Evolutionary conservation across 164 flowering plant species (phyloP).

Genomic region (Annona cherimola): DNA sequence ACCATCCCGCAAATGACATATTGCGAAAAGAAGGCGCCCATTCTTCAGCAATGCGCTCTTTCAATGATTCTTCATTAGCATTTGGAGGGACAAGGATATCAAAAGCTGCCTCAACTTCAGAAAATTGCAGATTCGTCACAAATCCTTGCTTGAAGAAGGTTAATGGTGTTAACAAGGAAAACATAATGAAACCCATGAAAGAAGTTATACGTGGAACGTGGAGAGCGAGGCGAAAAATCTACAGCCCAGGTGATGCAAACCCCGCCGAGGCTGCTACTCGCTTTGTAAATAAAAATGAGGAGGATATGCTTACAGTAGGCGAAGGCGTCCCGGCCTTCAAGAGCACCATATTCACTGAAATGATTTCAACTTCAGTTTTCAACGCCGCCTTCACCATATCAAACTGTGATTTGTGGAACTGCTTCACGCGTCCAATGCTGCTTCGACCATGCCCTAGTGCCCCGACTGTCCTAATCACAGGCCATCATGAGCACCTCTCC

Average conservation of each 20-base stretch:
- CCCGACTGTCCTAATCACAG: conserved; percentile 74
- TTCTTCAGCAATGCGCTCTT: conserved; percentile 86
- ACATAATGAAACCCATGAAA: too few relatives aligned
- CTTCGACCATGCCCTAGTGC: conserved; percentile 92
- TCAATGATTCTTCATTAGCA: conserved; percentile 55
- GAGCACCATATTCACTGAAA: conserved; percentile 80
- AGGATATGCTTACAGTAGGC: conserved; percentile 60
- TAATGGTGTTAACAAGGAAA: too few relatives aligned
- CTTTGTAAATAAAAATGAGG: too few relatives aligned
- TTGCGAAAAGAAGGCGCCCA: conserved; percentile 97
- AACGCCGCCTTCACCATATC: conserved; percentile 85
- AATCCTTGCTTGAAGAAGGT: conserved; percentile 56
- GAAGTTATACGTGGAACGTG: too few relatives aligned
- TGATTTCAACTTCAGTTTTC: conserved; percentile 79
- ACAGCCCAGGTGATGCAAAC: too few relatives aligned
- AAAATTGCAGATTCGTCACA: conserved; percentile 98
- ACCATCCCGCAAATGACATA: conserved; percentile 77
- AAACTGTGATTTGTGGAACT: conserved; percentile 82
- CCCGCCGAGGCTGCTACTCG: too few relatives aligned
- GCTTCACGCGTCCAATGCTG: conserved; percentile 77
- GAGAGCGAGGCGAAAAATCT: too few relatives aligned
- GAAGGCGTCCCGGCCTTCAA: conserved; percentile 91
- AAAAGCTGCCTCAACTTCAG: conserved; percentile 95
- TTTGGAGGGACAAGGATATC: conserved; percentile 85
- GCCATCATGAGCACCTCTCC: conserved; percentile 88